A percentile compares a stretch with the other conserved stretches of the same genome.
These are phyloP conservation scores for Phytophthora constricta DNA, from an alignment of 352 stramenopile species.

Conservation along the genomic window DNA sequence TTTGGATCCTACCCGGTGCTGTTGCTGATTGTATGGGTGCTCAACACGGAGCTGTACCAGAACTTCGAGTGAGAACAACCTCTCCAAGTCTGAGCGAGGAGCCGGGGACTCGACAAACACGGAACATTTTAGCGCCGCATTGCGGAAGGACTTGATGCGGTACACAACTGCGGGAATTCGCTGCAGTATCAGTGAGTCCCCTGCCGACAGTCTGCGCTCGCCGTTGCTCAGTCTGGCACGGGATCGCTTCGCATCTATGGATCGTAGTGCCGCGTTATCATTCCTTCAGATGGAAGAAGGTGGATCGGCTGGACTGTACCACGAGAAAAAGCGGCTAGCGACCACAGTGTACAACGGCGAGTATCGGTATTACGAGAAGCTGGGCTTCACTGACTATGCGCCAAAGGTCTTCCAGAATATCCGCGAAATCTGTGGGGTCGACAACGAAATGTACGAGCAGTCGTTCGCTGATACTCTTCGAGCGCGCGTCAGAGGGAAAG, in stretches of 20 bases:
- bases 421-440: conserved; percentile 76
- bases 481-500: conserved; percentile 85
- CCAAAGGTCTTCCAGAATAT: conserved; percentile 88
- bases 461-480: conserved; percentile 86
- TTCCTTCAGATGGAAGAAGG: conserved; percentile 73
- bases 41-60: conserved; percentile 87
- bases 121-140: conserved; percentile 80
- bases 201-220: conserved; percentile 50
- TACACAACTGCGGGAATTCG: conserved; percentile 88
- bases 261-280: conserved; percentile 53
- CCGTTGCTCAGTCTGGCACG: conserved; percentile 47
- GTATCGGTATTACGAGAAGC: conserved; percentile 87
- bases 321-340: conserved; percentile 83
- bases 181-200: conserved; percentile 74
- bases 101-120: conserved; percentile 48
- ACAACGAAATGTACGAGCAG: conserved; percentile 81
- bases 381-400: conserved; percentile 89
- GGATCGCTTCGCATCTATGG: conserved; percentile 44
- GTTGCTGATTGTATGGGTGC: conserved; percentile 75
- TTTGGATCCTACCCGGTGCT: conserved; percentile 80
- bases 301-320: conserved; percentile 64
- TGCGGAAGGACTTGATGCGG: conserved; percentile 86
- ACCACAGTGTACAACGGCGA: conserved; percentile 87
- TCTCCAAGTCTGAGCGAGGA: conserved; percentile 61
- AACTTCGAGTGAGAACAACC: conserved; percentile 75